phyloP scores from a whole-genome alignment of 2,329 filamentous ascomycete species.

The Scolecobasidium constrictum region DNA sequence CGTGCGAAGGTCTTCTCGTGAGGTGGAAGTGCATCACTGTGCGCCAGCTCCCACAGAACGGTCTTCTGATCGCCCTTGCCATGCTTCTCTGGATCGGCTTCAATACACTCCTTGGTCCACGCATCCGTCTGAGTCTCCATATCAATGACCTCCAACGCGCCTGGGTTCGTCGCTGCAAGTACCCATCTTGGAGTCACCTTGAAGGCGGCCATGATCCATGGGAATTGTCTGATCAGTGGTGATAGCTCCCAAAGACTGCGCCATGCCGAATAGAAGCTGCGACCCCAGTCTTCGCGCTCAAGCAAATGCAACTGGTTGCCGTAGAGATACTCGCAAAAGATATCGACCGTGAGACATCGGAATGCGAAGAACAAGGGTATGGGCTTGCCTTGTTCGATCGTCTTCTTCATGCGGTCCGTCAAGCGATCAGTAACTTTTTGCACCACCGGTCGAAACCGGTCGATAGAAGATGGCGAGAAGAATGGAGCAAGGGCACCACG shows the following conservation, averaged over 20 bases:
- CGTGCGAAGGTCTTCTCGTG: slow-evolving; percentile 11
- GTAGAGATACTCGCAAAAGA: slow-evolving; percentile 17
- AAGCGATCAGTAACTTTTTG: slow-evolving; percentile 10
- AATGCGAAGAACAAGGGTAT: slow-evolving; percentile 19
- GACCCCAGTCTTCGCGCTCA: slow-evolving; percentile 14
- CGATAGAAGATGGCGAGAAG: slow-evolving; percentile 11
- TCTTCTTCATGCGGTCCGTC: slow-evolving; percentile 11
- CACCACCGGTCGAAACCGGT: slow-evolving; percentile 11
- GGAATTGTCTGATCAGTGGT: slow-evolving; percentile 15
- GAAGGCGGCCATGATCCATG: slow-evolving; percentile 13
- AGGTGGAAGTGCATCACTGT: slow-evolving; percentile 9
- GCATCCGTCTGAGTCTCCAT: slow-evolving; percentile 10
- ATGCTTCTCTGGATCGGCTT: slow-evolving; percentile 8
- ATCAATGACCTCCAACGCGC: slow-evolving; percentile 12
- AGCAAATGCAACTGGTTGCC: slow-evolving; percentile 14
- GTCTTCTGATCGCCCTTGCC: slow-evolving; percentile 1
- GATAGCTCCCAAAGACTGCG: slow-evolving; percentile 11
- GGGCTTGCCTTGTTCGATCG: slow-evolving; percentile 11
- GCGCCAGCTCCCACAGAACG: slow-evolving; percentile 12
- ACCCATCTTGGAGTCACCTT: slow-evolving; percentile 11
- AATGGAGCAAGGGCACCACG: slow-evolving; percentile 12
- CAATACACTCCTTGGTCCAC: slow-evolving; percentile 10
- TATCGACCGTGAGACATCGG: slow-evolving; percentile 15
- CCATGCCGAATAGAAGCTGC: slow-evolving; percentile 12
- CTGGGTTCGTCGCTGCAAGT: slow-evolving; percentile 7